Conservation (phyloP, 805 yeast genomes). For the Barnettozyma botsteinii region DNA sequence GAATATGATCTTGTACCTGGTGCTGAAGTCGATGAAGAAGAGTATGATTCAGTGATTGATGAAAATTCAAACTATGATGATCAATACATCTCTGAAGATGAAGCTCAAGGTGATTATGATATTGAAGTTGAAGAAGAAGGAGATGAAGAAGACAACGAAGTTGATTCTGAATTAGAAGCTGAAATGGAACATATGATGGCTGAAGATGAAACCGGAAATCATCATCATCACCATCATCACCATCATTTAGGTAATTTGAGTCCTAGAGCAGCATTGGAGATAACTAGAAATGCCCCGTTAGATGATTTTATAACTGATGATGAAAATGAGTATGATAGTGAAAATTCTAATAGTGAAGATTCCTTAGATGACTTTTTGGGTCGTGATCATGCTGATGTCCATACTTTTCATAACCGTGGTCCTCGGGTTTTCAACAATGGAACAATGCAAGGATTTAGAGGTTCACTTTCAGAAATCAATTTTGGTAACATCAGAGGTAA, state of each 20-base stretch:
- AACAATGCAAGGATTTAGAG: too few relatives aligned
- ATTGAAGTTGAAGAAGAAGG: constrained; percentile 21
- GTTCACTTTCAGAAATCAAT: too few relatives aligned
- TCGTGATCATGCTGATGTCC: background rate
- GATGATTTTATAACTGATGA: constrained; percentile 12
- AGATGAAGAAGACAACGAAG: constrained; percentile 10
- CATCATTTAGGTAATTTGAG: background rate
- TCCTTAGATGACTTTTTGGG: constrained; percentile 5
- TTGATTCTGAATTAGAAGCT: constrained; percentile 11
- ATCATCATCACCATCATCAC: background rate
- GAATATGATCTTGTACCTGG: constrained; percentile 12
- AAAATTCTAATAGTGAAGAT: constrained; percentile 22
- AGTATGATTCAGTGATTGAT: constrained; percentile 27
- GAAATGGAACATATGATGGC: constrained; percentile 7
- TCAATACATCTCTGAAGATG: constrained; percentile 11
- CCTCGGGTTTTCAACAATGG: too few relatives aligned
- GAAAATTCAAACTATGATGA: constrained; percentile 8
- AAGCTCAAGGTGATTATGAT: constrained; percentile 4
- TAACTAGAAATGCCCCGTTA: background rate
- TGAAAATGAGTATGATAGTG: constrained; percentile 8
- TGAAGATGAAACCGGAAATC: constrained; percentile 1
- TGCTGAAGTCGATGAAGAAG: constrained; percentile 14
- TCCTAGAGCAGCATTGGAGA: background rate
- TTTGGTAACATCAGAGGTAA: too few relatives aligned
- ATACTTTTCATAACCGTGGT: constrained; percentile 2